These are phyloP conservation scores for Anisodus acutangulus DNA, from an alignment of 257 asterid genomes.

Conservation along the genomic window DNA sequence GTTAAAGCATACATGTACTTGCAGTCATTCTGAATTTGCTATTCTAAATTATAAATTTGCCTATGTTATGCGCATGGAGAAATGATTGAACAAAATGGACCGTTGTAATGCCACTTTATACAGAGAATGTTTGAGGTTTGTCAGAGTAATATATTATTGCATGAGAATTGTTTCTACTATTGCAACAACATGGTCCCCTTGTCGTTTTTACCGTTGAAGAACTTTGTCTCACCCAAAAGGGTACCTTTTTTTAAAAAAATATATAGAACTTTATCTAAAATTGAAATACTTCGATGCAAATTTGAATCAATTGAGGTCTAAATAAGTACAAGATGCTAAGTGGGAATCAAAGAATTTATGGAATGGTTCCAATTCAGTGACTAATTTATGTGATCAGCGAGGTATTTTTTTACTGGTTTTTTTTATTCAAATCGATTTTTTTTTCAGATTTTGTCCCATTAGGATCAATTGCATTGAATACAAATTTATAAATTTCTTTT, in stretches of 20 bases:
- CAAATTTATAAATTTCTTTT: no score
- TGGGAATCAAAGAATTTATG: background rate
- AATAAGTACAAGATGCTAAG: background rate
- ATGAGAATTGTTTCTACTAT: background rate
- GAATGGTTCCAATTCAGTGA: no score
- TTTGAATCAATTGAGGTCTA: background rate
- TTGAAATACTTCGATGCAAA: background rate
- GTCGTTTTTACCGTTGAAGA: background rate
- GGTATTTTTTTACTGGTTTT: no score
- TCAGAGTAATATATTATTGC: background rate
- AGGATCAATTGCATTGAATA: no score
- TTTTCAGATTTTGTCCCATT: no score
- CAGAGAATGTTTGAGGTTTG: background rate
- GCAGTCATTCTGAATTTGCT: background rate
- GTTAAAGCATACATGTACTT: background rate
- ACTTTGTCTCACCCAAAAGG: background rate
- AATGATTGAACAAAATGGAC: constrained; percentile 17
- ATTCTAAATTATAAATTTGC: background rate
- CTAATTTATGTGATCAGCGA: no score
- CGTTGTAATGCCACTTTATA: background rate
- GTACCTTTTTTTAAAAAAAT: background rate
- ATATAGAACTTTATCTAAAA: no score
- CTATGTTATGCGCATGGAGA: background rate
- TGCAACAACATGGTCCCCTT: constrained; percentile 2
- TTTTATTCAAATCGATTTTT: no score